Evolutionary conservation across 202 grass and related monocot genomes (phyloP).

Genomic region (Bolboschoenoplectus hybrid): DNA sequence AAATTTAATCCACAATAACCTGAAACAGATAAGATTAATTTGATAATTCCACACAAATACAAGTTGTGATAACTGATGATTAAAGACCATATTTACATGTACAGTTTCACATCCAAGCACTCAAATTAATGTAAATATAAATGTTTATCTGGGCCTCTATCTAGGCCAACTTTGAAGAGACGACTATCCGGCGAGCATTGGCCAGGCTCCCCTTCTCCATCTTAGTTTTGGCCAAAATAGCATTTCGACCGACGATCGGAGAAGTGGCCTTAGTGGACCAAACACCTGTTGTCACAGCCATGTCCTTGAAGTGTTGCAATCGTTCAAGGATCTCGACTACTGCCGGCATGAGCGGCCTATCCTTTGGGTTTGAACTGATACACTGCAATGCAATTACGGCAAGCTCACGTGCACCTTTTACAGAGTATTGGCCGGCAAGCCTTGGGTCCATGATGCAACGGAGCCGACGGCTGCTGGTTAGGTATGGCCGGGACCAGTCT

Average conservation of each 20-base stretch:
- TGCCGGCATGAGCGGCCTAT: conserved; percentile 54
- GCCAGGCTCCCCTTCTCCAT: conserved; percentile 50
- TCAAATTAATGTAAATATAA: conserved; percentile 28
- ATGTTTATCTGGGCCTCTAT: neutral
- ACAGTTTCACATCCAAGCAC: conserved; percentile 28
- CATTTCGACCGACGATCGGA: conserved; percentile 58
- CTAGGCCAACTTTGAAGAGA: conserved; percentile 54
- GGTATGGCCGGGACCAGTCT: conserved; percentile 57
- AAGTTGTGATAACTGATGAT: neutral
- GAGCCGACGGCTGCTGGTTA: conserved; percentile 57
- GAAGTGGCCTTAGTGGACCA: conserved; percentile 47
- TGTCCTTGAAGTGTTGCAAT: conserved; percentile 73
- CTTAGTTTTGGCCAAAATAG: conserved; percentile 70
- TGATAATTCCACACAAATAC: conserved; percentile 1
- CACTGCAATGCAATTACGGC: conserved; percentile 60
- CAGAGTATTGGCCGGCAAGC: conserved; percentile 64
- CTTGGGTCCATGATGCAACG: conserved; percentile 63
- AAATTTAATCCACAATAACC: neutral
- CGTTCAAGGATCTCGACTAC: conserved; percentile 57
- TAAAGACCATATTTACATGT: conserved; percentile 32
- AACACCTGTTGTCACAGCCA: conserved; percentile 68
- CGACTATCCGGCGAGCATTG: conserved; percentile 37
- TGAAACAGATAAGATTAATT: neutral
- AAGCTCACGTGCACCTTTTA: conserved; percentile 57
- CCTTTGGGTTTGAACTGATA: conserved; percentile 58